These are phyloP conservation scores for Neurospora tetrasperma DNA, from an alignment of 495 filamentous ascomycete genomes.

Conservation along the genomic window DNA sequence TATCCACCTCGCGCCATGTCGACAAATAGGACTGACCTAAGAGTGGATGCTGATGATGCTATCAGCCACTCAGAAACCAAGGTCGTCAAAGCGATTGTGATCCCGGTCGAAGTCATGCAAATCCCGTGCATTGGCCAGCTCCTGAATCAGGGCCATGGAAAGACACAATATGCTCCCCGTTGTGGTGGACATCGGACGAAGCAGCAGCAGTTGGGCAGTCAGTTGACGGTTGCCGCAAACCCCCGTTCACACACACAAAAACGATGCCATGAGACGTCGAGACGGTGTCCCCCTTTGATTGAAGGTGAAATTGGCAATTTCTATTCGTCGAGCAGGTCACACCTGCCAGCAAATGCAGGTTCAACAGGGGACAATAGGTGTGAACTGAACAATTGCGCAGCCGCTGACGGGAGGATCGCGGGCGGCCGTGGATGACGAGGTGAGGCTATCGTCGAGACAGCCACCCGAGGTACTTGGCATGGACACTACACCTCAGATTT, in stretches of 20 bases:
- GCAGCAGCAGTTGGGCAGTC: not conserved
- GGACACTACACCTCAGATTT: not conserved
- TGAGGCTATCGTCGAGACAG: not conserved
- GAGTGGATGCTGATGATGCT: not conserved
- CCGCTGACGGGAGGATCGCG: not conserved
- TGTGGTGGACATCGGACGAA: not conserved
- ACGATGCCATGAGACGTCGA: not conserved
- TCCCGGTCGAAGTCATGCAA: not conserved
- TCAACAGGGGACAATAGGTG: conserved; percentile 1
- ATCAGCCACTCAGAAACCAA: not conserved
- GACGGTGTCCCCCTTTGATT: conserved; percentile 15
- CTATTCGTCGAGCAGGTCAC: conserved; percentile 19
- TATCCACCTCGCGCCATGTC: not conserved
- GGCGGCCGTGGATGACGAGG: not conserved
- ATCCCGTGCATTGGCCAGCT: not conserved
- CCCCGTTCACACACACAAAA: not conserved
- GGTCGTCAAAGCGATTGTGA: not conserved
- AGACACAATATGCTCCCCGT: not conserved
- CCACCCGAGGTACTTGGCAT: not conserved
- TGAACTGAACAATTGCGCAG: not conserved
- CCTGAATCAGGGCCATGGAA: not conserved
- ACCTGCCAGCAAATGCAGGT: conserved; percentile 1
- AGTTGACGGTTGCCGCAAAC: not conserved
- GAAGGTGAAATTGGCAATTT: conserved; percentile 27
- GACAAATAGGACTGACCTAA: not conserved